Percentiles rank a stretch among this genome's conserved stretches.
These are phyloP conservation scores for Aspergillus saccharolyticus DNA, from an alignment of 495 filamentous ascomycete genomes.

Conservation along the genomic window DNA sequence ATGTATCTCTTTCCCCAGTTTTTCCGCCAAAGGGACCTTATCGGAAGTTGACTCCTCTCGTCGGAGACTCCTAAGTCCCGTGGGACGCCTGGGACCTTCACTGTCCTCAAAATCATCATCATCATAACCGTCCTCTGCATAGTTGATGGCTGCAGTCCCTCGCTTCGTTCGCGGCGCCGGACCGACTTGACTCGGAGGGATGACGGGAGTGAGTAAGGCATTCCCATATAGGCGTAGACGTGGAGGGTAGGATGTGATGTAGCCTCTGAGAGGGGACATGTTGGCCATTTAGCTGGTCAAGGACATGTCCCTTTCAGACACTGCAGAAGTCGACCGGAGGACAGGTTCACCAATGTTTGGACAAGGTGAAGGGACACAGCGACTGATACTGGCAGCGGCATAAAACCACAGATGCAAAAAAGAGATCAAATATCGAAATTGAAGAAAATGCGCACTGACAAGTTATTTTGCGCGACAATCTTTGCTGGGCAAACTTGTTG, in stretches of 20 bases:
- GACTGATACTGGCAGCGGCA: not conserved
- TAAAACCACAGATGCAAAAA: no score
- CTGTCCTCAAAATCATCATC: slow-evolving; percentile 93
- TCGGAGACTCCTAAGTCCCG: slow-evolving; percentile 75
- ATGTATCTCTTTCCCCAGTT: slow-evolving; percentile 77
- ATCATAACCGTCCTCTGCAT: slow-evolving; percentile 92
- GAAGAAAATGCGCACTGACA: not conserved
- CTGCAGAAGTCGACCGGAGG: slow-evolving; percentile 12
- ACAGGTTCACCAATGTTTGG: slow-evolving; percentile 2
- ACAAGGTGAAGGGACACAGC: not conserved
- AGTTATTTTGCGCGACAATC: not conserved
- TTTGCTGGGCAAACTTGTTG: not conserved
- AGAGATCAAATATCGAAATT: not conserved
- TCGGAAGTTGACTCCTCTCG: slow-evolving; percentile 66
- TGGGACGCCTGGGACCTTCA: slow-evolving; percentile 71
- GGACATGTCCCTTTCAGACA: slow-evolving; percentile 39
- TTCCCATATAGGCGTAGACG: slow-evolving; percentile 89
- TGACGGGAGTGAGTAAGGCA: slow-evolving; percentile 83
- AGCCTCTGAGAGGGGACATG: slow-evolving; percentile 72
- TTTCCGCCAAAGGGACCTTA: slow-evolving; percentile 59
- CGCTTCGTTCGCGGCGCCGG: slow-evolving; percentile 84
- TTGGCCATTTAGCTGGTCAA: slow-evolving; percentile 35
- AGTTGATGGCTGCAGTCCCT: slow-evolving; percentile 93
- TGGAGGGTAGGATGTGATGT: slow-evolving; percentile 87
- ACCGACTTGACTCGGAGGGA: slow-evolving; percentile 60